Base-by-base conservation (phyloP, 495 filamentous ascomycete species). In the Elaphomyces granulatus region DNA sequence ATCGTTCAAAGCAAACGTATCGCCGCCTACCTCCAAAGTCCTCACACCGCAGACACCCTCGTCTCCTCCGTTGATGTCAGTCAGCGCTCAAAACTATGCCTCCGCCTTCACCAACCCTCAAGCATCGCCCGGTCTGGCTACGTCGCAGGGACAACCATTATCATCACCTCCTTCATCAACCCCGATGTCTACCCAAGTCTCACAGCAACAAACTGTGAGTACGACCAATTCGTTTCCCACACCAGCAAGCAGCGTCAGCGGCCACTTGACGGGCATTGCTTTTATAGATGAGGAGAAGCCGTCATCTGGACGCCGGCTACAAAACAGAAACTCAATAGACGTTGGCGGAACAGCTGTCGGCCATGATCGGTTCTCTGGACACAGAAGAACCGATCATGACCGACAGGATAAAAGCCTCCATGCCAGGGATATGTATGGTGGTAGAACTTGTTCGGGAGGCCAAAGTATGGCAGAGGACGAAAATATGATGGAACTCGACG, bases 1-100 rank as follows among this genome's bases (percentile, higher is more conserved):
- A 26, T 54, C 48, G 47, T 46, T 55, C 16, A 68, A 68, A 53
- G 62, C 59, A 51, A 61, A 42, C 42, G 47, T 26, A 32, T 47
- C 45, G 41, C 49, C 52, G n/a, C 47, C 39, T 30, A 40, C 50
- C 28, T 51, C 50, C 14, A 56, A 55, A 54, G 58, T 64, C 43
- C 55, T 58, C 31, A 56, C 55, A 30, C 65, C 62, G 33, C 63
- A 62, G 50, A 60, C 64, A 28, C 64, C 63, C 50, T 59, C 55
- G 56, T 67, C 65, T 19, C 63, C 65, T 64, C 59, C 62, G 63
- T 68, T 67, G 62, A 68, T 68, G 65, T 67, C 63, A 59, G 62
- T 67, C 53, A 61, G 59, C 53, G 58, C 65, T 55, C 55, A 54
- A 47, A 66, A 55, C 46, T 56, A 68, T 68, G 65, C 57, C 59